phyloP scores from a whole-genome alignment of 225 moss, liverwort and hornwort species.

The Polytrichum commune region DNA sequence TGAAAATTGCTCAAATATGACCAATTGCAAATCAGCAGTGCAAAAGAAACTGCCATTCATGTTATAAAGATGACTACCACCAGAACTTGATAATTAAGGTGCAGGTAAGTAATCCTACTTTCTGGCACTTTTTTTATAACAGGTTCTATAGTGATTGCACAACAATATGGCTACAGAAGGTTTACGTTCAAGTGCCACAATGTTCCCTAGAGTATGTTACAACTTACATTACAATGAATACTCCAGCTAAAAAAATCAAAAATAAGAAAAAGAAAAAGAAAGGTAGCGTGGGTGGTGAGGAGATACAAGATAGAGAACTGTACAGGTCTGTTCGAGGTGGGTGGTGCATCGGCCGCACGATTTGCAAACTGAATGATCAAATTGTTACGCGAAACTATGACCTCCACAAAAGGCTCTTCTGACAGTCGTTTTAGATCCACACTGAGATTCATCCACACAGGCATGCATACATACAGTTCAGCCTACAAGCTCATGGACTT shows the following conservation, averaged over 20 bases:
- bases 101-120: background rate
- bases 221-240: too few species aligned
- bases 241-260: background rate
- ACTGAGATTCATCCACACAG: constrained; percentile 42
- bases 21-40: too few species aligned
- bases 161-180: too few species aligned
- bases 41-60: too few species aligned
- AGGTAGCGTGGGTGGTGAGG: constrained; percentile 15
- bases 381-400: constrained; percentile 78
- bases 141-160: too few species aligned
- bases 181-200: too few species aligned
- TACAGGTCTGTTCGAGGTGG: constrained; percentile 87
- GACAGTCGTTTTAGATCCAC: constrained; percentile 84
- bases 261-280: background rate
- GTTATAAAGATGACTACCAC: too few species aligned
- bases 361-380: constrained; percentile 84
- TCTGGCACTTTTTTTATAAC: background rate
- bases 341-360: constrained; percentile 74
- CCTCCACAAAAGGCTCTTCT: constrained; percentile 75
- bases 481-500: background rate
- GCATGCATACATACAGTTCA: constrained; percentile 11
- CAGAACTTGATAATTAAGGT: too few species aligned
- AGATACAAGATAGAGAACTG: constrained; percentile 49
- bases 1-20: too few species aligned
- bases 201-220: too few species aligned